Percentiles rank a stretch among this genome's conserved stretches.
Evolutionary conservation across 1,139 yeast genomes (phyloP).

Genomic region (Suhomyces maxii): DNA sequence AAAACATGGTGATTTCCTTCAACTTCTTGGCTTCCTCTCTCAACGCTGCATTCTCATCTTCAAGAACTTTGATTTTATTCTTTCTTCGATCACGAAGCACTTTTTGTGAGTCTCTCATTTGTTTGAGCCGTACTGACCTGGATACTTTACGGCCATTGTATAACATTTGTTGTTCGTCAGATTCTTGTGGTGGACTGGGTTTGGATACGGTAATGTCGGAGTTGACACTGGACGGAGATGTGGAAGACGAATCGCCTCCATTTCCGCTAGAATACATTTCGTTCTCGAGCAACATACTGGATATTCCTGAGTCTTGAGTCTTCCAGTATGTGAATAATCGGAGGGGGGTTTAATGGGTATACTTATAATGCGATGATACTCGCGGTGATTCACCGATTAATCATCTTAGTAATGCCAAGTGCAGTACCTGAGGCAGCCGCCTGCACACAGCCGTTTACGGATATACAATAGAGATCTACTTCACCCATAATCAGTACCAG

Average conservation of each 20-base stretch:
- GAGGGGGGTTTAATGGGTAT: too few relatives aligned
- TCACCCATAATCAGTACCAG: too few relatives aligned
- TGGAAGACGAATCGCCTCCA: neutral
- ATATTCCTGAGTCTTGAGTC: neutral
- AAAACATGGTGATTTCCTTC: neutral
- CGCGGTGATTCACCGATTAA: too few relatives aligned
- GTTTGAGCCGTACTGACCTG: slow-evolving; percentile 7
- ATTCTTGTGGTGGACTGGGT: neutral
- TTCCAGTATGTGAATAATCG: too few relatives aligned
- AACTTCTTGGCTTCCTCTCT: slow-evolving; percentile 1
- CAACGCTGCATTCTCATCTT: slow-evolving; percentile 5
- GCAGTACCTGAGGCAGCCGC: too few relatives aligned
- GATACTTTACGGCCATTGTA: slow-evolving; percentile 7
- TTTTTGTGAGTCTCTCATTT: slow-evolving; percentile 12
- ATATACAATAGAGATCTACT: too few relatives aligned
- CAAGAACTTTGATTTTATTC: slow-evolving; percentile 5
- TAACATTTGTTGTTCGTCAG: slow-evolving; percentile 3
- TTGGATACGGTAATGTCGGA: neutral
- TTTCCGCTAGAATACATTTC: neutral
- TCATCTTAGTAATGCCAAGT: too few relatives aligned
- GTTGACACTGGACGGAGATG: neutral
- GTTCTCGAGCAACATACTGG: neutral
- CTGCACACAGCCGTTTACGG: too few relatives aligned
- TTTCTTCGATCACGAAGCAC: slow-evolving; percentile 8
- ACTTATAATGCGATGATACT: too few relatives aligned